Base-by-base conservation (phyloP, 202 grass and related monocot genomes). In the Bolboschoenoplectus hybrid region DNA sequence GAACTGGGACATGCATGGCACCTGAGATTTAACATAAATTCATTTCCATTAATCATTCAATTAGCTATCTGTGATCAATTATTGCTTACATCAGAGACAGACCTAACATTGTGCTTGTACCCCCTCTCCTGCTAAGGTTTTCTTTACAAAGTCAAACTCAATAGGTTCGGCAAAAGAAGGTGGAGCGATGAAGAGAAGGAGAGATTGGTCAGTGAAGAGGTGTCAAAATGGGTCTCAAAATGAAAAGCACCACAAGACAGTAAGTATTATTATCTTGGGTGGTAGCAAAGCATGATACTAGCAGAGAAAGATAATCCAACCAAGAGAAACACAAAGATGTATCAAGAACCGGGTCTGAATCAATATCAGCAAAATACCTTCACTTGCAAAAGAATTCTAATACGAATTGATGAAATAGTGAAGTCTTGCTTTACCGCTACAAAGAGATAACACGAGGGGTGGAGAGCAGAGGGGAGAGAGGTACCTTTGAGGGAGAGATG, bases 1-100 rank as follows among this genome's bases (percentile, higher is more conserved):
- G 47, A 70, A 84, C 2, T 70, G 26, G 16, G 63, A 70, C 47
- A 84, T 68, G 64, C 2, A 10, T 56, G 64, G 64, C 62, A 84
- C 66, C 81, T 84, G 64, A 70, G 43, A 14, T 38, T 41, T 40
- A 79, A 60, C 75, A 79, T 41, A 58, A 79, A n/a, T 17, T 32
- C 43, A 74, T 74, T 74, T 70, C 50, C 19, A 49, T 49, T 74
- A 74, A 10, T 49, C 50, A 26, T 43, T 5, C 1, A 50, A 74
- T 26, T 74, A 74, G 45, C 17, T 12, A 7, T 2, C 20, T 32
- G n/a, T 32, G 44, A 49, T 17, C 12, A 38, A 67, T 16, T 67
- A 39, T 14, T 41, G 65, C 12, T 43, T 43, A 69, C 5, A 69
- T 2, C 26, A 9, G 20, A 63, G 61, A 34, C 61, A 64, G 62